phyloP scores from a whole-genome alignment of 495 filamentous ascomycete genomes.

The Penicillium samsonianum region DNA sequence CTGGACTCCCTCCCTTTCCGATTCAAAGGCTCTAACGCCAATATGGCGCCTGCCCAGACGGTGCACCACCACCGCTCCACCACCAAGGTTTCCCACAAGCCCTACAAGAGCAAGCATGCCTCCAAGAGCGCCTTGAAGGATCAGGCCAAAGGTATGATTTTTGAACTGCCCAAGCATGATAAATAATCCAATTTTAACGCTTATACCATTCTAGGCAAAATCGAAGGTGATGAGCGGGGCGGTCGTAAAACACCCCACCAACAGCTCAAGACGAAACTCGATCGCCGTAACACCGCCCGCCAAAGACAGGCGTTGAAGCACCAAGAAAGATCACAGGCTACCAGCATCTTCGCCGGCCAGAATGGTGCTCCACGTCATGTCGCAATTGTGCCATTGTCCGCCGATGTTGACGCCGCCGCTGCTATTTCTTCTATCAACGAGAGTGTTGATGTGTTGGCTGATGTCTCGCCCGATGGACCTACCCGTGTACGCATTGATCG shows the following conservation, averaged over 20 bases:
- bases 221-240: constrained; percentile 58
- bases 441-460: constrained; percentile 73
- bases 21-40: constrained; percentile 78
- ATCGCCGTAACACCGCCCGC: constrained; percentile 88
- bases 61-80: constrained; percentile 88
- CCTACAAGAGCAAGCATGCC: constrained; percentile 87
- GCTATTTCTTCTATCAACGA: constrained; percentile 71
- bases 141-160: constrained; percentile 68
- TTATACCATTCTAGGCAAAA: constrained; percentile 52
- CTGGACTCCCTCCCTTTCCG: constrained; percentile 74
- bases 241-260: constrained; percentile 88
- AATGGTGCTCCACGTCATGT: constrained; percentile 88
- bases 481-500: constrained; percentile 73
- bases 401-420: constrained; percentile 62
- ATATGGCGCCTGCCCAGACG: constrained; percentile 48
- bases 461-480: constrained; percentile 59
- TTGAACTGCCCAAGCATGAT: not conserved
- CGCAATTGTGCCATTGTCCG: constrained; percentile 83
- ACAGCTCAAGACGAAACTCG: constrained; percentile 94
- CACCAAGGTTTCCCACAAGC: constrained; percentile 80
- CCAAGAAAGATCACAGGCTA: constrained; percentile 71
- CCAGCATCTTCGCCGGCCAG: constrained; percentile 77
- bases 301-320: constrained; percentile 82
- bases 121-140: constrained; percentile 83
- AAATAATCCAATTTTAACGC: constrained; percentile 60